These are phyloP conservation scores for Trichoderma sp. DNA, from an alignment of 2,329 filamentous ascomycete genomes.

Conservation along the genomic window DNA sequence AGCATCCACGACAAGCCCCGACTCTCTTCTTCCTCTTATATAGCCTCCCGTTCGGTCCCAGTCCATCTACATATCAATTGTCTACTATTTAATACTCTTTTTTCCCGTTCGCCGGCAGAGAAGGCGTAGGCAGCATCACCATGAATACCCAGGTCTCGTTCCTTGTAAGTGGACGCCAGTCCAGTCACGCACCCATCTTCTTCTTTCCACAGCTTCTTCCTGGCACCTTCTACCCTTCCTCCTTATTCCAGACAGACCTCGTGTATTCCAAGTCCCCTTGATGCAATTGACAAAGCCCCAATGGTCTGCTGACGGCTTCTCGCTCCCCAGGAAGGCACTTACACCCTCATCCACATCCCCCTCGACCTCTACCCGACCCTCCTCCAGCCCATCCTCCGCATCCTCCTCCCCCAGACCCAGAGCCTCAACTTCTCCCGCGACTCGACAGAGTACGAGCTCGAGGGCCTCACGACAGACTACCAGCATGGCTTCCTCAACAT, in stretches of 20 bases:
- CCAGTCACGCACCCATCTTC: not conserved
- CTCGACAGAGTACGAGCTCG: slow-evolving; percentile 44
- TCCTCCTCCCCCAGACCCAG: slow-evolving; percentile 70
- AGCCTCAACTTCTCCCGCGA: slow-evolving; percentile 43
- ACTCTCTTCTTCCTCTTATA: not conserved
- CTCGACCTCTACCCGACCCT: slow-evolving; percentile 75
- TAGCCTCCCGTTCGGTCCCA: not conserved
- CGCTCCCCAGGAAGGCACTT: slow-evolving; percentile 72
- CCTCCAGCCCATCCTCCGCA: slow-evolving; percentile 81
- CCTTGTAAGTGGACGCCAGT: slow-evolving; percentile 50
- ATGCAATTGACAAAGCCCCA: not conserved
- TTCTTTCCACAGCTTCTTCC: not conserved
- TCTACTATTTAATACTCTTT: not conserved
- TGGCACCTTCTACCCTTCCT: no score
- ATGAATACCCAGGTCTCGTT: slow-evolving; percentile 63
- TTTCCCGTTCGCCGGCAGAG: slow-evolving; percentile 2
- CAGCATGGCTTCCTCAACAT: slow-evolving; percentile 87
- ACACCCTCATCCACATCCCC: slow-evolving; percentile 89
- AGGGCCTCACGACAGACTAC: slow-evolving; percentile 54
- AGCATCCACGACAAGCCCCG: not conserved
- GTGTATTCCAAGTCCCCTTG: not conserved
- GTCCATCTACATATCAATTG: not conserved
- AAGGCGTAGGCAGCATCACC: slow-evolving; percentile 31
- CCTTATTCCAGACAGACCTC: not conserved
- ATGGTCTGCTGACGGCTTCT: slow-evolving; percentile 1